Evolutionary conservation across 2,329 filamentous ascomycete genomes (phyloP).

Genomic region (Verruconis gallopava): DNA sequence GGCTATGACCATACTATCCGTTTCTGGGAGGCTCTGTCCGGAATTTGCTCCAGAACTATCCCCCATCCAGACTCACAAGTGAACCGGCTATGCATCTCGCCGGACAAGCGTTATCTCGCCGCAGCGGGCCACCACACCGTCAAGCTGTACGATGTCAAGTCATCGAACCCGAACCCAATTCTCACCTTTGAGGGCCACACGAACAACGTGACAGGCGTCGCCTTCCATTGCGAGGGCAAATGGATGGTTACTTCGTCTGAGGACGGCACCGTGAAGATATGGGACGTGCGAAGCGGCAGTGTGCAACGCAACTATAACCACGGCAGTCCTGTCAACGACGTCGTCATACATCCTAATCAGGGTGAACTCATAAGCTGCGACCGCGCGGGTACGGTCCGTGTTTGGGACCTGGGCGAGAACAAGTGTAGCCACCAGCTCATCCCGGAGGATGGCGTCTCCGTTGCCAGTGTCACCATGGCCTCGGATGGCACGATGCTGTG

Average conservation of each 20-base stretch:
- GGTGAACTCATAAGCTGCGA: slow-evolving; percentile 97
- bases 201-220: slow-evolving; percentile 88
- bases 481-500: slow-evolving; percentile 87
- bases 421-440: slow-evolving; percentile 94
- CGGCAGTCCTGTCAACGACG: slow-evolving; percentile 81
- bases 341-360: slow-evolving; percentile 98
- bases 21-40: slow-evolving; percentile 97
- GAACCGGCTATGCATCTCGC: slow-evolving; percentile 94
- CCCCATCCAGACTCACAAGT: slow-evolving; percentile 97
- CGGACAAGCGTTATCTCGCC: slow-evolving; percentile 90
- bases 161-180: slow-evolving; percentile 86
- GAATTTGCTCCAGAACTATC: slow-evolving; percentile 95
- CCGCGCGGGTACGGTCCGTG: slow-evolving; percentile 76
- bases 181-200: slow-evolving; percentile 94
- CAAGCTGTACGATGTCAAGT: slow-evolving; percentile 98
- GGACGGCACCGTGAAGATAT: slow-evolving; percentile 93
- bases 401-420: slow-evolving; percentile 96
- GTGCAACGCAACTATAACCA: slow-evolving; percentile 92
- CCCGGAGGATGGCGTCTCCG: slow-evolving; percentile 86
- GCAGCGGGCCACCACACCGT: slow-evolving; percentile 72
- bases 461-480: slow-evolving; percentile 90
- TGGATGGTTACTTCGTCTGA: slow-evolving; percentile 99
- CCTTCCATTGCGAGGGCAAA: slow-evolving; percentile 97
- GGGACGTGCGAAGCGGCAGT: slow-evolving; percentile 76
- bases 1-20: slow-evolving; percentile 67